Percentiles rank a stretch among this genome's conserved stretches.
Conservation (phyloP, 305 asterid species). For the Fraxinus angustifolia region DNA sequence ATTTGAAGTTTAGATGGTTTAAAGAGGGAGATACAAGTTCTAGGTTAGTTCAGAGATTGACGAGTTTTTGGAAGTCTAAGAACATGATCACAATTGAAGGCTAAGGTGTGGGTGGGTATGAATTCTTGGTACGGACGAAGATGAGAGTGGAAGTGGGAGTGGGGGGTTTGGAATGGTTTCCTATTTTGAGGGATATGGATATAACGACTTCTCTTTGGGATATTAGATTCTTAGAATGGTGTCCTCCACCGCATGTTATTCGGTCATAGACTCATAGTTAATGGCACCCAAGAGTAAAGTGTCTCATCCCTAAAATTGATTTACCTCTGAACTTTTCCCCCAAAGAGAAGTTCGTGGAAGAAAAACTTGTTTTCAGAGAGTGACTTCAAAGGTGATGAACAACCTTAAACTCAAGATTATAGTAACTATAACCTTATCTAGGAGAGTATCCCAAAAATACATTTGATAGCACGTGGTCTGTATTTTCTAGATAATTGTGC, state of each 20-base stretch:
- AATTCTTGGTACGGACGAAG: neutral
- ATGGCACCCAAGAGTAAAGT: neutral
- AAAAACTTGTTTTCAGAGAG: neutral
- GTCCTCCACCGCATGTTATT: neutral
- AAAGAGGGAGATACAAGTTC: neutral
- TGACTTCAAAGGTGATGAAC: neutral
- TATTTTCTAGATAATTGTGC: neutral
- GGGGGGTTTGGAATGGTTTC: neutral
- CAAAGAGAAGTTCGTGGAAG: neutral
- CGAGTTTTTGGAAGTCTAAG: neutral
- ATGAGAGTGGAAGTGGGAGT: neutral
- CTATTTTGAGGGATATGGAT: neutral
- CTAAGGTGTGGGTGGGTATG: neutral
- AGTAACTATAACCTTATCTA: neutral
- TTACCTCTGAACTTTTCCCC: neutral
- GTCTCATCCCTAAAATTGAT: neutral
- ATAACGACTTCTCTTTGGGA: neutral
- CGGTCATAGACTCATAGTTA: neutral
- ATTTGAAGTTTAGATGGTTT: neutral
- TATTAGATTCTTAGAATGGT: neutral
- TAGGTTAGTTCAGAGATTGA: neutral
- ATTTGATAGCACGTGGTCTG: neutral
- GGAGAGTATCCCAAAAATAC: neutral
- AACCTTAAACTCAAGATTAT: neutral
- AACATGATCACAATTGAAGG: neutral